These are phyloP conservation scores for Komagataella mondaviorum DNA, from an alignment of 805 yeast genomes.

Conservation along the genomic window DNA sequence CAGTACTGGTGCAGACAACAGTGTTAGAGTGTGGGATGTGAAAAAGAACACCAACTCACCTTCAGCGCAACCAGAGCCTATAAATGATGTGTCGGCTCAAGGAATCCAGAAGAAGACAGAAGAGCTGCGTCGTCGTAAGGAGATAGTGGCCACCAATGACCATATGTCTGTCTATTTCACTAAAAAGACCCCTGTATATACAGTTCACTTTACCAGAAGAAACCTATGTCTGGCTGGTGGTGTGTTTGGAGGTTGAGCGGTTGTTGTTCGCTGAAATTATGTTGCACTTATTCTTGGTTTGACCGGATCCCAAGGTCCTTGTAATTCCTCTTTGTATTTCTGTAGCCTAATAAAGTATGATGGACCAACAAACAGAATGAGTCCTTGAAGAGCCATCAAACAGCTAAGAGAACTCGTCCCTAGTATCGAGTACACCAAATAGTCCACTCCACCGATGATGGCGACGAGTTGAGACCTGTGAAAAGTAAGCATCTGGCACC, in stretches of 20 bases:
- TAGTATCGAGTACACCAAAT: slow-evolving; percentile 20
- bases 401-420: slow-evolving; percentile 26
- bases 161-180: slow-evolving; percentile 91
- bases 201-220: slow-evolving; percentile 82
- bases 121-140: slow-evolving; percentile 41
- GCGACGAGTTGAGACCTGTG: slow-evolving; percentile 18
- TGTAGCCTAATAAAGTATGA: slow-evolving; percentile 59
- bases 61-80: slow-evolving; percentile 52
- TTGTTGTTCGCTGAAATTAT: background rate
- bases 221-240: slow-evolving; percentile 92
- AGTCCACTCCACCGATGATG: slow-evolving; percentile 17
- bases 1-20: slow-evolving; percentile 84
- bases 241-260: slow-evolving; percentile 40
- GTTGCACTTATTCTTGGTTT: slow-evolving; percentile 40
- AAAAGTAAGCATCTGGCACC: slow-evolving; percentile 16
- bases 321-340: slow-evolving; percentile 70
- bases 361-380: slow-evolving; percentile 48
- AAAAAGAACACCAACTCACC: slow-evolving; percentile 75
- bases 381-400: slow-evolving; percentile 36
- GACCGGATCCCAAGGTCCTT: slow-evolving; percentile 92
- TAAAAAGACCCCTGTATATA: slow-evolving; percentile 86
- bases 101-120: slow-evolving; percentile 16
- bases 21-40: slow-evolving; percentile 94
- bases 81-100: slow-evolving; percentile 2
- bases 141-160: slow-evolving; percentile 73